Base-by-base conservation (phyloP, 2,329 filamentous ascomycete genomes). In the Calonectria montana region DNA sequence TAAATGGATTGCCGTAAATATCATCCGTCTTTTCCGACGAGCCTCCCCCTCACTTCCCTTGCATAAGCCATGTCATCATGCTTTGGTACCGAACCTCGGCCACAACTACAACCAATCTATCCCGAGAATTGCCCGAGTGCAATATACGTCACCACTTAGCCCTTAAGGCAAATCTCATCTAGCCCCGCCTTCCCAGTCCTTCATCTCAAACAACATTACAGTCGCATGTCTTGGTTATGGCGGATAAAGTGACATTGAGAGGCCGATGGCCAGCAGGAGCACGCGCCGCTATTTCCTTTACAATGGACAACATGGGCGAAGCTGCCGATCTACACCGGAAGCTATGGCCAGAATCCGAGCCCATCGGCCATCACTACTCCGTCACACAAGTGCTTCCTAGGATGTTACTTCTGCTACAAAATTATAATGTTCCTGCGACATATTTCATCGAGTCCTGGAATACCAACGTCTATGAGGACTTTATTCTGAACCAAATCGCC, bases 391-490 rank as follows among this genome's bases (percentile, higher is more conserved):
- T 37, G 12, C 45, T 68, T 43, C 66, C 66, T 7, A 27, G 25
- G 9, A 62, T 68, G 35, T 21, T 68, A 13, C 15, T 5, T 13
- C 35, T 63, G 10, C 53, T 68, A 21, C 25, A 63, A 16, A 62
- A 63, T 9, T 68, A 68, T 23, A 6, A 68, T 9, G 21, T 68
- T 43, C 23, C 39, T 2, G 66, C 66, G 3, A 68, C 66, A 8
- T 68, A 62, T n/a, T 68, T 68, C 7, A 63, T 68, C 37, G 66
- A 68, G 27, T 63, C 66, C 8, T 68, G 66, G 66, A 68, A 68
- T 43, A 68, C 50, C 23, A 45, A 63, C 7, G 29, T 68, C 6
- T 68, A 68, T 15, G 66, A 45, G 8, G 66, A 63, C 13, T 68
- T 63, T n/a, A 68, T 68, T 31, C 45, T 68, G 4, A 23, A 41